A percentile compares a stretch with the other conserved stretches of the same genome.
phyloP scores from a whole-genome alignment of 2,329 filamentous ascomycete species.

The Cladosporium sphaerospermum region DNA sequence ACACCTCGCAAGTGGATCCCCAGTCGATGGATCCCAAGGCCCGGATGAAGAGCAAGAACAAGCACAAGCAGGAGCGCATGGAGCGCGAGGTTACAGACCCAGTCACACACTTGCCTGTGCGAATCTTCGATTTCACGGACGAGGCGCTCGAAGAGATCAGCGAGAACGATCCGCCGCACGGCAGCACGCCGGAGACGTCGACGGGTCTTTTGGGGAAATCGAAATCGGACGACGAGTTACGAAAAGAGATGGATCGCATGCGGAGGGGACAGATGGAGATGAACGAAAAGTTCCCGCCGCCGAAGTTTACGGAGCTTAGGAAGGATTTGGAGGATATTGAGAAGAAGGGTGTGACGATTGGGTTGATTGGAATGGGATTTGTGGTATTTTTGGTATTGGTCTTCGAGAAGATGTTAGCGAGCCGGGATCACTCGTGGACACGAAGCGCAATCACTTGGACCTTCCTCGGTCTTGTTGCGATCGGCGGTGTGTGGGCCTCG shows the following conservation, averaged over 20 bases:
- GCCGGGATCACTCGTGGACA: neutral
- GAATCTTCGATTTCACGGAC: constrained; percentile 62
- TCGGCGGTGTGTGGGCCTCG: constrained; percentile 19
- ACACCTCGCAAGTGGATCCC: constrained; percentile 40
- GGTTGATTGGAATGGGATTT: constrained; percentile 27
- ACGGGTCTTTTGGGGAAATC: constrained; percentile 41
- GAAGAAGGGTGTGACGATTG: constrained; percentile 38
- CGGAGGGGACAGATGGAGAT: constrained; percentile 41
- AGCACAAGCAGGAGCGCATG: constrained; percentile 41
- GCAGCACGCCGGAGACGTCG: constrained; percentile 34
- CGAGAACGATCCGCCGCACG: constrained; percentile 41
- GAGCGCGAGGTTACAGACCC: constrained; percentile 63
- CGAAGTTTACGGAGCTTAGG: constrained; percentile 41
- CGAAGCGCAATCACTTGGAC: constrained; percentile 14
- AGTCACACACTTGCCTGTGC: constrained; percentile 63
- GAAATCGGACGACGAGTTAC: constrained; percentile 40
- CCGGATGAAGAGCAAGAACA: constrained; percentile 39
- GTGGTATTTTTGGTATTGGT: constrained; percentile 29
- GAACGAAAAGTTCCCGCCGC: constrained; percentile 49
- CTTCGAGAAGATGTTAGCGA: constrained; percentile 14
- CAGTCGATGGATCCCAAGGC: constrained; percentile 37
- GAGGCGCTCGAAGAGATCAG: constrained; percentile 50
- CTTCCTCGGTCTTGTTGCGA: constrained; percentile 12
- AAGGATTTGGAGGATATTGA: constrained; percentile 42
- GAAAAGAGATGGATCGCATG: constrained; percentile 37